These are phyloP conservation scores for Exophiala dermatitidis DNA, from an alignment of 2,329 filamentous ascomycete genomes.

Conservation along the genomic window DNA sequence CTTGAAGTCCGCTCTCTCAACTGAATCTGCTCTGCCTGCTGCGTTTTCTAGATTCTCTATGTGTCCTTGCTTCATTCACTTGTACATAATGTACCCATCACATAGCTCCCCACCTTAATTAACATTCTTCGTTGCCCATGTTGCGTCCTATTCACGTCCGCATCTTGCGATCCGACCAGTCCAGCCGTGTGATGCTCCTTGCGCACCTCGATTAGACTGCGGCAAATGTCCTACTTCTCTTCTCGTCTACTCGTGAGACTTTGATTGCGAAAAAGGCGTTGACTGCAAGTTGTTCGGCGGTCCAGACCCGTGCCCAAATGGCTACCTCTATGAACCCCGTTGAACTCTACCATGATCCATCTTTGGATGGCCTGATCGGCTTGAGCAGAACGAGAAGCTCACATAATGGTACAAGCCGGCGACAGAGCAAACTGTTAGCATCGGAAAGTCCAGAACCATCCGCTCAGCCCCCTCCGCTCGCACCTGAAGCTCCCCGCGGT, in stretches of 20 bases:
- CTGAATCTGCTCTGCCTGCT: conserved; percentile 6
- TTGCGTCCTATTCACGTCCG: not conserved
- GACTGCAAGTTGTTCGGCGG: not conserved
- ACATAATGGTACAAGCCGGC: conserved; percentile 11
- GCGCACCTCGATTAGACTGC: not conserved
- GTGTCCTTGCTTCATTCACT: conserved; percentile 2
- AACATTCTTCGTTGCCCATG: conserved; percentile 5
- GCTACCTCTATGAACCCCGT: conserved; percentile 25
- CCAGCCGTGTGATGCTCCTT: not conserved
- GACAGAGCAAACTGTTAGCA: conserved; percentile 5
- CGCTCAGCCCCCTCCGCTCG: conserved; percentile 29
- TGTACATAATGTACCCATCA: conserved; percentile 17
- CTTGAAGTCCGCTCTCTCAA: conserved; percentile 2
- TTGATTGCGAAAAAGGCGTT: not conserved
- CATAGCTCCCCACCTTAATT: conserved; percentile 10
- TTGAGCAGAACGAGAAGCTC: conserved; percentile 4
- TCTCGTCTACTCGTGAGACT: too few species aligned
- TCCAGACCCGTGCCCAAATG: conserved; percentile 2
- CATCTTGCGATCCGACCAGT: not conserved
- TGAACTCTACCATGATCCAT: conserved; percentile 24
- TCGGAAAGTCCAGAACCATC: conserved; percentile 8
- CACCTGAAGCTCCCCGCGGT: conserved; percentile 55
- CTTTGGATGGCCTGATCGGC: conserved; percentile 19
- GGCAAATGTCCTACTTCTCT: not conserved
- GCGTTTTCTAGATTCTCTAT: conserved; percentile 1